Percentiles rank a stretch among this genome's conserved stretches.
phyloP scores from a whole-genome alignment of 768 basidiomycete species.

The Tricholoma matsutake region DNA sequence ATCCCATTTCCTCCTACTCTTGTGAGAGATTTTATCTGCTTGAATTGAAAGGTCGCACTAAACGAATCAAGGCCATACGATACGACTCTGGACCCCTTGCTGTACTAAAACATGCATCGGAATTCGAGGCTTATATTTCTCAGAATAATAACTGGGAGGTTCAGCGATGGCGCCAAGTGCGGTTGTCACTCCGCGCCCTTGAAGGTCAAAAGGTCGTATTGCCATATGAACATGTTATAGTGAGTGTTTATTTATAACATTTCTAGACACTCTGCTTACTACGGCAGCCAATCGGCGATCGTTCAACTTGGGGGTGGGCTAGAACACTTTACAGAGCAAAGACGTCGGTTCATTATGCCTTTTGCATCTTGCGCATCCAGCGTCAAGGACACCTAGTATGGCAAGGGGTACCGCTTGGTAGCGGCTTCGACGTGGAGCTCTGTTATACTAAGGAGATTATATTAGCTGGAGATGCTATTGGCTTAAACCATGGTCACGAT shows the following conservation, averaged over 20 bases:
- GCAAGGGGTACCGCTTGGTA: conserved; percentile 56
- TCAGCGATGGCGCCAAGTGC: conserved; percentile 49
- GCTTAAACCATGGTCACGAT: conserved; percentile 63
- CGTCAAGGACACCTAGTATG: conserved; percentile 50
- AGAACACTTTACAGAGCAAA: conserved; percentile 49
- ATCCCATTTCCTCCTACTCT: conserved; percentile 76
- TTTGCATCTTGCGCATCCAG: conserved; percentile 48
- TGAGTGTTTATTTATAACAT: conserved; percentile 23
- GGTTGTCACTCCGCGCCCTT: conserved; percentile 61
- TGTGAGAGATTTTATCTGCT: conserved; percentile 32
- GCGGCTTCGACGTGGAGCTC: conserved; percentile 64
- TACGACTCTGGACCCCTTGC: conserved; percentile 60
- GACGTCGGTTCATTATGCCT: conserved; percentile 42
- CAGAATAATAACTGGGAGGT: conserved; percentile 59
- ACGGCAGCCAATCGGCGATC: conserved; percentile 45
- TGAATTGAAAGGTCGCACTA: neutral
- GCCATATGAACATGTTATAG: conserved; percentile 61
- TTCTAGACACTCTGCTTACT: neutral
- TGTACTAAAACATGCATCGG: conserved; percentile 42
- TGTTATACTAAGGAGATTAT: conserved; percentile 50
- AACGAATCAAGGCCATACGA: conserved; percentile 51
- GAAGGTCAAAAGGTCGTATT: conserved; percentile 60
- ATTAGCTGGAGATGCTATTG: conserved; percentile 51
- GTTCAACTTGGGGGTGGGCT: conserved; percentile 41
- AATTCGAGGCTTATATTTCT: conserved; percentile 55